Conservation (phyloP, 2,329 filamentous ascomycete species). For the Neonectria hederae region DNA sequence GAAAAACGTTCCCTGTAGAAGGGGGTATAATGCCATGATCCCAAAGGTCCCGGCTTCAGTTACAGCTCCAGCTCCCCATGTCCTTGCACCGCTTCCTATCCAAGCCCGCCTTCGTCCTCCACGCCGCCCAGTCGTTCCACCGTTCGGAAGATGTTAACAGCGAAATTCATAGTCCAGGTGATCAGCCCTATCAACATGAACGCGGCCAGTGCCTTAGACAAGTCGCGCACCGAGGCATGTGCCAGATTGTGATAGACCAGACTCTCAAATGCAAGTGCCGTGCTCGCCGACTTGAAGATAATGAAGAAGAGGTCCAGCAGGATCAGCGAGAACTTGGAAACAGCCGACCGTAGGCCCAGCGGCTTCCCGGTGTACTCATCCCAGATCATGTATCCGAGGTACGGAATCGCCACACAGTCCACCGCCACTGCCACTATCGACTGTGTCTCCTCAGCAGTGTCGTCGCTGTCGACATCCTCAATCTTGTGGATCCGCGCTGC, state of each 20-base stretch:
- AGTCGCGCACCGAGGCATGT: slow-evolving; percentile 57
- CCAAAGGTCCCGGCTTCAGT: slow-evolving; percentile 13
- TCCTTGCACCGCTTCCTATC: slow-evolving; percentile 20
- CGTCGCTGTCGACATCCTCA: slow-evolving; percentile 56
- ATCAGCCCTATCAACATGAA: slow-evolving; percentile 84
- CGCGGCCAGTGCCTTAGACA: slow-evolving; percentile 75
- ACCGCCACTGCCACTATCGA: slow-evolving; percentile 90
- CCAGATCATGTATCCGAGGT: slow-evolving; percentile 92
- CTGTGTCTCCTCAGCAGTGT: slow-evolving; percentile 71
- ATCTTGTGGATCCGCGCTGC: slow-evolving; percentile 77
- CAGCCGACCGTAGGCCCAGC: slow-evolving; percentile 82
- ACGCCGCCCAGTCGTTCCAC: slow-evolving; percentile 69
- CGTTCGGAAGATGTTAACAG: slow-evolving; percentile 81
- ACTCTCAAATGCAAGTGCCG: slow-evolving; percentile 88
- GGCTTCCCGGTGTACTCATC: slow-evolving; percentile 97
- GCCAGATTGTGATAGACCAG: slow-evolving; percentile 67
- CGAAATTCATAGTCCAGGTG: slow-evolving; percentile 91
- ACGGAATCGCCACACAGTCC: slow-evolving; percentile 87
- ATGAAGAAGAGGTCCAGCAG: slow-evolving; percentile 96
- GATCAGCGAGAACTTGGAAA: slow-evolving; percentile 88
- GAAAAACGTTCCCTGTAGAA: slow-evolving; percentile 15
- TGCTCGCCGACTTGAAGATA: slow-evolving; percentile 94
- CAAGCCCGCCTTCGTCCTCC: slow-evolving; percentile 51
- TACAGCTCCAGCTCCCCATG: slow-evolving; percentile 11
- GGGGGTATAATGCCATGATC: slow-evolving; percentile 26